Base-by-base conservation (phyloP, 345 rosid genomes). In the Moricandia moricandioides region DNA sequence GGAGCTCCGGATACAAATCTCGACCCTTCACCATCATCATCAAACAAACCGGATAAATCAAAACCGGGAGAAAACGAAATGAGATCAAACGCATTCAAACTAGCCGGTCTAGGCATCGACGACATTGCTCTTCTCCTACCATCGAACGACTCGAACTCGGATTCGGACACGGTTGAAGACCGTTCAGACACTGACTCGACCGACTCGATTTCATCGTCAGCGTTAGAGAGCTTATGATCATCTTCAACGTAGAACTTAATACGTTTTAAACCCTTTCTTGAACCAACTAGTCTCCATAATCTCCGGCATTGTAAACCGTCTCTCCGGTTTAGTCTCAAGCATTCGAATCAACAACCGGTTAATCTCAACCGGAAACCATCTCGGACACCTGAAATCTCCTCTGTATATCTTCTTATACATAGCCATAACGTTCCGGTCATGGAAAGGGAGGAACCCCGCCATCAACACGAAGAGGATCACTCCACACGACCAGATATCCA, bases 401-500 rank as follows among this genome's bases (percentile, higher is more conserved):
- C 70, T 78, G 33, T 88, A 88, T 9, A 91, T 88, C 81, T 85
- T 93, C 83, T 82, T 93, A 10, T 88, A 93, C 94, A 93, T 88
- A 0, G 78, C 79, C 84, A 91, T 89, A 24, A 91, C 67, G 72
- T 91, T 93, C 5, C 85, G 90, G 57, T 88, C 97, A 37, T 93
- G 89, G 72, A 91, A 93, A 5, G 98, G 98, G n/a, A 93, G 79
- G 56, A 79, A 65, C 5, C 92, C 97, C 0, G 97, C 87, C 84
- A 93, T 77, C 5, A 91, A 71, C 70, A 93, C 93, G 77, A 88
- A 91, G 62, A 91, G 66, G 43, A 93, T 80, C 17, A 93, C 96
- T 11, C 98, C 98, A 60, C 97, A 93, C 68, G 98, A 89, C 98
- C 98, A 93, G 16, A 88, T 81, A 70, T 88, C 98, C 1, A 89